phyloP scores from a whole-genome alignment of 495 filamentous ascomycete genomes.

The Penicillium cataractarum region DNA sequence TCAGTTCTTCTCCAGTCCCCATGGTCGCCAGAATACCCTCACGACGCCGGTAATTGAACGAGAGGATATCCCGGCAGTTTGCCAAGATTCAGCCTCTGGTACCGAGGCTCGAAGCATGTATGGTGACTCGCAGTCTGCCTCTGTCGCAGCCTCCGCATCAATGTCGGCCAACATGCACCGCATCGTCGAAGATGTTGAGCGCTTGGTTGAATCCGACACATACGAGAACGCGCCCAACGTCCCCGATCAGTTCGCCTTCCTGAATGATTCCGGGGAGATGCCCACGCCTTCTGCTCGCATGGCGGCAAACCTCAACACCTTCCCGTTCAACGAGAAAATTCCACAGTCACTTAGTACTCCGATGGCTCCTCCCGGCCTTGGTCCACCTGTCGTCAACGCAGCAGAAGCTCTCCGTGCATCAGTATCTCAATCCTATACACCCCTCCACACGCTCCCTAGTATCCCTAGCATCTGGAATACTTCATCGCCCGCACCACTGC shows the following conservation, averaged over 20 bases:
- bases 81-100: conserved; percentile 33
- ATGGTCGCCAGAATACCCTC: conserved; percentile 40
- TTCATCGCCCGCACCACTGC: conserved; percentile 35
- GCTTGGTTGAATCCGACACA: conserved; percentile 61
- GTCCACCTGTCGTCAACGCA: conserved; percentile 29
- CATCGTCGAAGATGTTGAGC: conserved; percentile 64
- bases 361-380: conserved; percentile 45
- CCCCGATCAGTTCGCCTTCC: conserved; percentile 31
- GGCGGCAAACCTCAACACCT: conserved; percentile 26
- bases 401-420: conserved; percentile 32
- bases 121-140: conserved; percentile 51
- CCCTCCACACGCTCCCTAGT: conserved; percentile 40
- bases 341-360: conserved; percentile 31
- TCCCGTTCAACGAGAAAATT: conserved; percentile 31
- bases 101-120: conserved; percentile 43
- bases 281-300: conserved; percentile 33
- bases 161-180: conserved; percentile 57
- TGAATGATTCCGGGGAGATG: conserved; percentile 28
- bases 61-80: conserved; percentile 46
- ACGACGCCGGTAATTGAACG: conserved; percentile 47
- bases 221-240: conserved; percentile 47
- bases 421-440: conserved; percentile 41
- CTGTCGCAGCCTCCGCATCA: conserved; percentile 48
- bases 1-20: conserved; percentile 50
- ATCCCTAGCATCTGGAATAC: conserved; percentile 56